Evolutionary conservation across 2,329 filamentous ascomycete species (phyloP), one percentile per base, ranked within the genome.

Genomic region (Thelonectria rubi): DNA sequence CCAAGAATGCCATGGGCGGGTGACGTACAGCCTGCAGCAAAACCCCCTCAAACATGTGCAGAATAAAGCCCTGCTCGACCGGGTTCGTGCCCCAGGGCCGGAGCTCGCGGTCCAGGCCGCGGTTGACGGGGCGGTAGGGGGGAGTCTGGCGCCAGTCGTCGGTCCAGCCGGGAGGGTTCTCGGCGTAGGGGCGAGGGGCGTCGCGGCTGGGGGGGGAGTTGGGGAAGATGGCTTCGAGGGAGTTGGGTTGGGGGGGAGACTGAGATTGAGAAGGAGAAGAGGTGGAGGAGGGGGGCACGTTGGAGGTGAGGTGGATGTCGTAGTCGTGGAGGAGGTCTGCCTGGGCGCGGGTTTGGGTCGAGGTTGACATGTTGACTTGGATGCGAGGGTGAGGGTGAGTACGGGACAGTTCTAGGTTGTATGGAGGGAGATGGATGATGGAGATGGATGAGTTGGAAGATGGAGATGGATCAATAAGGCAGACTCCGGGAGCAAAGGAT

Each of bases 21-120:
- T 21, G 39, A 50, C 57, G 30, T 49, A 60, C 57, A 11, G 52
- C 57, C 39, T 60, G 50, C 2, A 60, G 20, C 6, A 39, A 39
- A 14, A 60, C 57, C 20, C 57, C 57, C n/a, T 49, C 51, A 55
- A 60, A 60, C 57, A 60, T 60, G 51, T 60, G 57, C 24, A 50
- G 15, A 17, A 60, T 43, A 15, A 60, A 60, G 20, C 30, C 15
- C 40, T 55, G 57, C 46, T 60, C 57, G 1, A 39, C 34, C 3
- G 37, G 50, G 39, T 55, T 51, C 11, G 57, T 39, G 12, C 51
- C 58, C n/a, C 34, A 46, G 9, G 58, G 58, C 9, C 58, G 51
- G 26, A 51, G 37, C 21, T 52, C 43, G 9, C 45, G 39, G 20
- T 60, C 46, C 39, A 45, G 51, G 5, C 52, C 46, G 9, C 37